Conservation (phyloP, 1,139 yeast species). For the Insectozyma bohioensis region DNA sequence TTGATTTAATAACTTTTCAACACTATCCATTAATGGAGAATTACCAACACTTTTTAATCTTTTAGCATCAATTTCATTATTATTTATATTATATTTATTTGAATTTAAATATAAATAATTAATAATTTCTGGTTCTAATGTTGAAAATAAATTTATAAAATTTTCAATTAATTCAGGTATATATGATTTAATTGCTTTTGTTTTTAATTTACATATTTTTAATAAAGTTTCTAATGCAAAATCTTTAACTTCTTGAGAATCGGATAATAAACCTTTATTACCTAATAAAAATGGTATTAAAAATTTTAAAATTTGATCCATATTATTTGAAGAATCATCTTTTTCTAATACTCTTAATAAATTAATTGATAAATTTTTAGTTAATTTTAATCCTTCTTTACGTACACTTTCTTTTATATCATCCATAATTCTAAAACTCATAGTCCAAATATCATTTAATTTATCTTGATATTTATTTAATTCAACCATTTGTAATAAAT, state of each 20-base stretch:
- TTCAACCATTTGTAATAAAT: conserved; percentile 63
- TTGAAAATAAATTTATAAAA: conserved; percentile 71
- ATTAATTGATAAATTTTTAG: conserved; percentile 64
- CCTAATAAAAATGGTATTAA: conserved; percentile 83
- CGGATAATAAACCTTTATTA: conserved; percentile 73
- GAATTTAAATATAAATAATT: conserved; percentile 88
- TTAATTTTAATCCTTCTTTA: conserved; percentile 69
- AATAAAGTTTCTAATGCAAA: conserved; percentile 76
- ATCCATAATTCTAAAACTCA: conserved; percentile 88
- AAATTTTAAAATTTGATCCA: conserved; percentile 47
- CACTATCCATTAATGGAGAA: conserved; percentile 89
- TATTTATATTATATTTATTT: conserved; percentile 74
- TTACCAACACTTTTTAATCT: conserved; percentile 71
- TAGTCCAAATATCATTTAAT: conserved; percentile 75
- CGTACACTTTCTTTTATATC: conserved; percentile 95
- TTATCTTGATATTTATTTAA: conserved; percentile 51
- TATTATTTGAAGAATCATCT: conserved; percentile 19
- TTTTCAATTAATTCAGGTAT: conserved; percentile 70
- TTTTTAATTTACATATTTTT: conserved; percentile 65
- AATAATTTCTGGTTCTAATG: conserved; percentile 87
- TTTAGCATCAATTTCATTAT: conserved; percentile 73
- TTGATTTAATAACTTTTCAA: conserved; percentile 66
- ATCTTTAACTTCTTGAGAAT: conserved; percentile 78
- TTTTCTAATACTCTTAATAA: conserved; percentile 58
- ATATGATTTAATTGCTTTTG: conserved; percentile 59